These are phyloP conservation scores for Wickerhamiella vanderwaltii DNA, from an alignment of 805 yeast species.

Conservation along the genomic window DNA sequence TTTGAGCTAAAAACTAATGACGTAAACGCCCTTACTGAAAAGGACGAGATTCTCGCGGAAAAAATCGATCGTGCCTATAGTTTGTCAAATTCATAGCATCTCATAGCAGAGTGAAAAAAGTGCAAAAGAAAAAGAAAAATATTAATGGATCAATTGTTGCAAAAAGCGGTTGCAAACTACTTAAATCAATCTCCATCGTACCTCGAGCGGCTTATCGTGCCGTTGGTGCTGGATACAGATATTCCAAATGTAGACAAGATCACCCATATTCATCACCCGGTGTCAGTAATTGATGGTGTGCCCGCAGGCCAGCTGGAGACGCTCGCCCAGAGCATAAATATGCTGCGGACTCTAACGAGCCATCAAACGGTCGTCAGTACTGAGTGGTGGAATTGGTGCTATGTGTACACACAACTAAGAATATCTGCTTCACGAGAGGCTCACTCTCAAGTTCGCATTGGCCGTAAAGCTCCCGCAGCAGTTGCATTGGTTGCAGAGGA, in stretches of 20 bases:
- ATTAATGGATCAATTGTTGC: constrained; percentile 4
- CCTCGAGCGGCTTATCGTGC: constrained; percentile 6
- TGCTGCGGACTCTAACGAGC: neutral
- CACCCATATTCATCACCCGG: constrained; percentile 6
- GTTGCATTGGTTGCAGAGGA: neutral
- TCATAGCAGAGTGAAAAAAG: no score
- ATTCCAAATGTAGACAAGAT: neutral
- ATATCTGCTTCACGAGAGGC: neutral
- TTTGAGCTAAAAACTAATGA: constrained; percentile 20
- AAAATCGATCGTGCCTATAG: constrained; percentile 7
- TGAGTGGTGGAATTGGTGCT: constrained; percentile 10
- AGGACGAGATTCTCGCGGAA: constrained; percentile 18
- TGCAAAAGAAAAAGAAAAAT: no score
- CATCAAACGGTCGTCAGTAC: neutral
- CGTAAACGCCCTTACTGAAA: constrained; percentile 13
- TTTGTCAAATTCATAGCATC: no score
- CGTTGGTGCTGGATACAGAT: neutral
- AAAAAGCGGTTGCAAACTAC: constrained; percentile 3
- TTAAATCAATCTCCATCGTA: constrained; percentile 1
- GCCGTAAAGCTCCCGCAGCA: neutral
- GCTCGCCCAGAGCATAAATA: neutral
- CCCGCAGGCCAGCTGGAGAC: constrained; percentile 3
- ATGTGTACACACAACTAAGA: constrained; percentile 4
- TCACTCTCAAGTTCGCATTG: neutral
- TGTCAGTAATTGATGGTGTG: constrained; percentile 8